phyloP scores from a whole-genome alignment of 2,329 filamentous ascomycete genomes.

The Thielaviopsis musarum region DNA sequence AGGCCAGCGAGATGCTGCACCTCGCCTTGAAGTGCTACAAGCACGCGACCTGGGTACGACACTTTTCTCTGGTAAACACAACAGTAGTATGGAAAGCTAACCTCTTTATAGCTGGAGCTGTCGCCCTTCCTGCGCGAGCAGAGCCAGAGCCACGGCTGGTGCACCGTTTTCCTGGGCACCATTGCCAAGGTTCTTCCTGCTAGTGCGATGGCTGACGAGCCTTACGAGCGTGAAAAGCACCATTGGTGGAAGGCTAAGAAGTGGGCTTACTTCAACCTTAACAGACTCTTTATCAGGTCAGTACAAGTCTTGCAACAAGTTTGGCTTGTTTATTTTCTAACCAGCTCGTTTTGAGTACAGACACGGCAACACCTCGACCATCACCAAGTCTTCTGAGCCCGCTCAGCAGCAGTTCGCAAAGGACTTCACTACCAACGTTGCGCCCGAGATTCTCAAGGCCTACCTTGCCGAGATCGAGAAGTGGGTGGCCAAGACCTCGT shows the following conservation, averaged over 20 bases:
- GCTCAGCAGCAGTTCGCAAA: slow-evolving; percentile 64
- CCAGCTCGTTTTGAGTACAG: slow-evolving; percentile 25
- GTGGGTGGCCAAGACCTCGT: slow-evolving; percentile 87
- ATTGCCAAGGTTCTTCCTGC: slow-evolving; percentile 73
- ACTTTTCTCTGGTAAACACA: not conserved
- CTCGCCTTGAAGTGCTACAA: slow-evolving; percentile 94
- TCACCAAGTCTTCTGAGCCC: slow-evolving; percentile 54
- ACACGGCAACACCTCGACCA: slow-evolving; percentile 71
- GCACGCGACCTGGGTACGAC: slow-evolving; percentile 76
- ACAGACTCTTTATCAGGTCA: slow-evolving; percentile 82
- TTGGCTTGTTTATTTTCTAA: not conserved
- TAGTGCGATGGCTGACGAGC: slow-evolving; percentile 59
- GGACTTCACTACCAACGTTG: slow-evolving; percentile 78
- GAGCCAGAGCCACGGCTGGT: slow-evolving; percentile 82
- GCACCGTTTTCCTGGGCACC: slow-evolving; percentile 80
- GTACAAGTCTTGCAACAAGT: slow-evolving; percentile 14
- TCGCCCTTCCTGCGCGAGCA: slow-evolving; percentile 61
- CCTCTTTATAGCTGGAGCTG: slow-evolving; percentile 56
- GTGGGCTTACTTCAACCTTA: slow-evolving; percentile 96
- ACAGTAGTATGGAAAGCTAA: slow-evolving; percentile 4
- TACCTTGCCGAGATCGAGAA: slow-evolving; percentile 93
- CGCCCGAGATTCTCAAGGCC: slow-evolving; percentile 87
- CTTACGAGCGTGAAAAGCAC: slow-evolving; percentile 76
- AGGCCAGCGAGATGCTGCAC: slow-evolving; percentile 93
- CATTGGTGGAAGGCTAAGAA: slow-evolving; percentile 99